Evolutionary conservation across 2,329 filamentous ascomycete species (phyloP).

Genomic region (Fusarium aywerte): DNA sequence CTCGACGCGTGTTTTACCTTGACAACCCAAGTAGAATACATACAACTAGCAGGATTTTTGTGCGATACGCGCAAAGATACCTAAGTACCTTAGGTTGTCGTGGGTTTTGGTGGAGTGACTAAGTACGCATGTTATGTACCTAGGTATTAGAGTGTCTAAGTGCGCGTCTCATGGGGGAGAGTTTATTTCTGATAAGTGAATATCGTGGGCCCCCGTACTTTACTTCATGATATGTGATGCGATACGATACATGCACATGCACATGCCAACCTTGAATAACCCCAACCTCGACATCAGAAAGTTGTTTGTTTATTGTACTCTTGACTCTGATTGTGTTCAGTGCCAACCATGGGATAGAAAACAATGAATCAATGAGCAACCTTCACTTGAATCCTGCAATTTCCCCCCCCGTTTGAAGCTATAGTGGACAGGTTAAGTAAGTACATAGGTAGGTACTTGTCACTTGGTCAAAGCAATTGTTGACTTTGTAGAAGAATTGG

Average conservation of each 20-base stretch:
- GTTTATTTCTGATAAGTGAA: slow-evolving; percentile 25
- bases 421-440: neutral
- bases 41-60: too few relatives aligned
- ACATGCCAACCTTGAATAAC: slow-evolving; percentile 7
- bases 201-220: slow-evolving; percentile 12
- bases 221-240: slow-evolving; percentile 4
- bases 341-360: neutral
- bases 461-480: neutral
- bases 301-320: neutral
- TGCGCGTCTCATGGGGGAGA: slow-evolving; percentile 21
- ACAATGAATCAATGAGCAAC: slow-evolving; percentile 1
- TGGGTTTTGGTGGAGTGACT: neutral
- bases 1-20: too few relatives aligned
- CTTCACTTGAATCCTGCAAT: too few relatives aligned
- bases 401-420: neutral
- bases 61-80: too few relatives aligned
- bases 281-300: slow-evolving; percentile 13
- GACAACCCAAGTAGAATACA: too few relatives aligned
- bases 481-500: neutral
- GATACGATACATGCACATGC: slow-evolving; percentile 17
- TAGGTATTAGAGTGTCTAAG: neutral
- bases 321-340: slow-evolving; percentile 2
- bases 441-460: neutral
- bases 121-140: neutral
- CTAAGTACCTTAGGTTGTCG: too few relatives aligned